phyloP scores from a whole-genome alignment of 345 rosid genomes.

The Clausena lansium region DNA sequence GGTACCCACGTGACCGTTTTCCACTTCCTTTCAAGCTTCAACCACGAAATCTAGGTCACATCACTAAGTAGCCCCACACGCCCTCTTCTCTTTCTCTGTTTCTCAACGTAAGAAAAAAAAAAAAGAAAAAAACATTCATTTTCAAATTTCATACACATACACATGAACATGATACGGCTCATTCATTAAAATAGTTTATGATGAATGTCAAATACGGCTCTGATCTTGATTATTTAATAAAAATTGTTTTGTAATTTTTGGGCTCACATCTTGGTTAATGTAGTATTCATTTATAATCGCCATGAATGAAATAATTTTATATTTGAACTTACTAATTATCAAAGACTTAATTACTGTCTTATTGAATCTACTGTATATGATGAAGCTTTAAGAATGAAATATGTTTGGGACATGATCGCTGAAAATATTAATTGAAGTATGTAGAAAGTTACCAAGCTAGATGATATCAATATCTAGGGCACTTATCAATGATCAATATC shows the following conservation, averaged over 20 bases:
- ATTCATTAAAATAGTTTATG: background rate
- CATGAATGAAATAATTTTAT: background rate
- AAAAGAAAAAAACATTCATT: too few relatives aligned
- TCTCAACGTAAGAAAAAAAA: too few relatives aligned
- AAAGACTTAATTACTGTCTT: too few relatives aligned
- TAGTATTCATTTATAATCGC: background rate
- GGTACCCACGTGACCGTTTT: conserved; percentile 16
- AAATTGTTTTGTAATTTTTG: background rate
- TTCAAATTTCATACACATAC: background rate
- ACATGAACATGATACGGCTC: background rate
- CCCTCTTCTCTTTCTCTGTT: background rate
- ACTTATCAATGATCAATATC: conserved; percentile 13
- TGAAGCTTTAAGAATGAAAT: background rate
- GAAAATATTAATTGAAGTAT: background rate
- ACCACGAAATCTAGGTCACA: conserved; percentile 25
- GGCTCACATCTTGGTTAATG: background rate
- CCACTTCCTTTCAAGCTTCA: conserved; percentile 10
- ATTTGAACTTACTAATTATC: background rate
- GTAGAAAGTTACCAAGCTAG: background rate
- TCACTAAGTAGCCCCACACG: conserved; percentile 12
- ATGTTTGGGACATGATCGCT: too few relatives aligned
- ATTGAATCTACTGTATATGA: too few relatives aligned
- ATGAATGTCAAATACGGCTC: background rate
- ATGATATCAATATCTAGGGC: conserved; percentile 5
- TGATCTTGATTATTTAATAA: background rate